A percentile compares a stretch with the other conserved stretches of the same genome.
Conservation (phyloP, 163 green algal genomes). For the Chlamydomonas reinhardtii region DNA sequence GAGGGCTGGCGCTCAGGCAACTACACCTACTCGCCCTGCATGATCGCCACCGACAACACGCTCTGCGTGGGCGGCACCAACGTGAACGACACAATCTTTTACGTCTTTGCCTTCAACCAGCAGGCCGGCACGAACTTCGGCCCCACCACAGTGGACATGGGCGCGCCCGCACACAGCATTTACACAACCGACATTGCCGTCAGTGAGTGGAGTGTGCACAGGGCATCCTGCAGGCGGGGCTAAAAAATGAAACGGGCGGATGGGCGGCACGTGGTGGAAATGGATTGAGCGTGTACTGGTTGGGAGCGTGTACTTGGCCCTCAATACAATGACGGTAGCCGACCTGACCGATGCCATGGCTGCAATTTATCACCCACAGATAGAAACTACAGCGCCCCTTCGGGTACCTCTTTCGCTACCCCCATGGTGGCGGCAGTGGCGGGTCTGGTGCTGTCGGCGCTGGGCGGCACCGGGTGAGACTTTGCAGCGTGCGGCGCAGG, state of each 20-base stretch:
- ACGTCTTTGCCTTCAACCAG: not conserved
- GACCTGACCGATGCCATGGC: not conserved
- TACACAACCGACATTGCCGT: slow-evolving; percentile 36
- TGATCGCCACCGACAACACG: slow-evolving; percentile 30
- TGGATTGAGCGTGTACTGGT: too few relatives aligned
- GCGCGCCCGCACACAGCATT: slow-evolving; percentile 4
- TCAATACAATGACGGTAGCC: not conserved
- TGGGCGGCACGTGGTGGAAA: too few relatives aligned
- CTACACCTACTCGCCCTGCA: slow-evolving; percentile 46
- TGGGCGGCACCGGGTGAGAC: not conserved
- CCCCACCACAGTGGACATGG: slow-evolving; percentile 21
- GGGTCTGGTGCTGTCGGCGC: slow-evolving; percentile 35
- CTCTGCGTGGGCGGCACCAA: slow-evolving; percentile 44
- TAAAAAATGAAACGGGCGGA: too few relatives aligned
- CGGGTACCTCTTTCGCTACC: slow-evolving; percentile 34
- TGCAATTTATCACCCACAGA: not conserved
- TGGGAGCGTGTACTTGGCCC: too few relatives aligned
- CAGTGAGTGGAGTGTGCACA: slow-evolving; percentile 4
- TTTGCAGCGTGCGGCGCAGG: too few relatives aligned
- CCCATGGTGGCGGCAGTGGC: slow-evolving; percentile 40
- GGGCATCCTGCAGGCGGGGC: too few relatives aligned
- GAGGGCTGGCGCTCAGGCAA: slow-evolving; percentile 1
- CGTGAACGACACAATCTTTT: slow-evolving; percentile 23
- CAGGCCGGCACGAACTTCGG: slow-evolving; percentile 36
- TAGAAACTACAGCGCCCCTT: not conserved